Conservation (phyloP, 179 eudicot species). For the Beta macrorhiza region DNA sequence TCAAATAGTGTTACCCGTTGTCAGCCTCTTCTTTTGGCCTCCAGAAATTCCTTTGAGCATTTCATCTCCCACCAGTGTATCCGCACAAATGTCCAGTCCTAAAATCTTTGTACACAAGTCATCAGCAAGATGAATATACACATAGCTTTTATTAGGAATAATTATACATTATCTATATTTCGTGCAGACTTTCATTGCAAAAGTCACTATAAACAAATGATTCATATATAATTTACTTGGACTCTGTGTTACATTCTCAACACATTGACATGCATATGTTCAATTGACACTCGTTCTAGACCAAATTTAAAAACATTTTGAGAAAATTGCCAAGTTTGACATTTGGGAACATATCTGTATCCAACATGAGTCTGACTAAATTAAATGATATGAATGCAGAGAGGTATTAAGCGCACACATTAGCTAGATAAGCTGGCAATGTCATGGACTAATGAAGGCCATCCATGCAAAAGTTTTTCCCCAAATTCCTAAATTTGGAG, state of each 20-base stretch:
- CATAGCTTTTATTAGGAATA: not conserved
- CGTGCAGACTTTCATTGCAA: not conserved
- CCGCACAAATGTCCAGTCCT: constrained; percentile 78
- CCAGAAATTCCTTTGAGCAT: constrained; percentile 91
- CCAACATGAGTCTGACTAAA: too few species aligned
- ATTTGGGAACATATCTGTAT: too few species aligned
- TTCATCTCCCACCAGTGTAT: constrained; percentile 83
- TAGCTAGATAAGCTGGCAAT: constrained; percentile 1
- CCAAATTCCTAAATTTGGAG: not conserved
- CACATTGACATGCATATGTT: too few species aligned
- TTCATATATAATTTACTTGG: not conserved
- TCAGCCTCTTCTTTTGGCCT: constrained; percentile 84
- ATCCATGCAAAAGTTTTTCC: not conserved
- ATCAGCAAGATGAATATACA: constrained; percentile 19
- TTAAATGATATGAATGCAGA: not conserved
- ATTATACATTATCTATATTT: not conserved
- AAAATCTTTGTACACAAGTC: constrained; percentile 54
- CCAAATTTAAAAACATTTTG: too few species aligned
- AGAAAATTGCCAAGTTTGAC: too few species aligned
- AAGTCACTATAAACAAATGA: not conserved
- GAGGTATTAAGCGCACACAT: not conserved
- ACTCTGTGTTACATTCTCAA: too few species aligned
- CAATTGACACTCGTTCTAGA: too few species aligned
- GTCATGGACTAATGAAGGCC: not conserved
- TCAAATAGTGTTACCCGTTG: constrained; percentile 52